These are phyloP conservation scores for Bathelium albidoporum DNA, from an alignment of 495 filamentous ascomycete species.

Conservation along the genomic window DNA sequence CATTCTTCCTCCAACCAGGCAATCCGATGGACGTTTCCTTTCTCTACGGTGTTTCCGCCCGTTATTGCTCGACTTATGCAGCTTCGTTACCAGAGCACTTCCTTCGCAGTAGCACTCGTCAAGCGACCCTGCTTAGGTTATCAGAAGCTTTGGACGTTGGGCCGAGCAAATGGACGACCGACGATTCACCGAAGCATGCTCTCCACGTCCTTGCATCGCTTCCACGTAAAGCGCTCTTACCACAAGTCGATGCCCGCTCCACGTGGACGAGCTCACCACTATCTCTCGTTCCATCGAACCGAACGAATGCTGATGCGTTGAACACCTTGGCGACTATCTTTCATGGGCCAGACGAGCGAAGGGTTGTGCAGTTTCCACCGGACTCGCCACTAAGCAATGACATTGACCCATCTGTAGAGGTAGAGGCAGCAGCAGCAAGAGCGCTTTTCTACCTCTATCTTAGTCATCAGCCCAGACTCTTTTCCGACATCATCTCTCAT, in stretches of 20 bases:
- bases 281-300: constrained; percentile 39
- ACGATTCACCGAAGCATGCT: constrained; percentile 41
- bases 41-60: constrained; percentile 43
- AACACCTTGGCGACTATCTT: constrained; percentile 46
- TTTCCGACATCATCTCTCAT: constrained; percentile 40
- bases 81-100: constrained; percentile 46
- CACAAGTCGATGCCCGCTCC: constrained; percentile 22
- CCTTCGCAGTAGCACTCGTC: constrained; percentile 30
- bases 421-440: constrained; percentile 47
- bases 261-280: constrained; percentile 39
- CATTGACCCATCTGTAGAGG: constrained; percentile 22
- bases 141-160: constrained; percentile 33
- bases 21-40: constrained; percentile 42
- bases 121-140: neutral
- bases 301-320: constrained; percentile 43
- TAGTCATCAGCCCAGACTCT: constrained; percentile 41
- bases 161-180: constrained; percentile 42
- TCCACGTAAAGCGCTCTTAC: constrained; percentile 46
- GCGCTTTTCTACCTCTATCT: constrained; percentile 48
- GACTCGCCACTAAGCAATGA: constrained; percentile 32
- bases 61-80: constrained; percentile 49
- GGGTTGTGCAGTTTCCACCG: constrained; percentile 25
- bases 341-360: constrained; percentile 35
- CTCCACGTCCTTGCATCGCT: constrained; percentile 47
- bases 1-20: constrained; percentile 44